phyloP scores from a whole-genome alignment of 2,329 filamentous ascomycete genomes.

The Penicillium oxalicum region DNA sequence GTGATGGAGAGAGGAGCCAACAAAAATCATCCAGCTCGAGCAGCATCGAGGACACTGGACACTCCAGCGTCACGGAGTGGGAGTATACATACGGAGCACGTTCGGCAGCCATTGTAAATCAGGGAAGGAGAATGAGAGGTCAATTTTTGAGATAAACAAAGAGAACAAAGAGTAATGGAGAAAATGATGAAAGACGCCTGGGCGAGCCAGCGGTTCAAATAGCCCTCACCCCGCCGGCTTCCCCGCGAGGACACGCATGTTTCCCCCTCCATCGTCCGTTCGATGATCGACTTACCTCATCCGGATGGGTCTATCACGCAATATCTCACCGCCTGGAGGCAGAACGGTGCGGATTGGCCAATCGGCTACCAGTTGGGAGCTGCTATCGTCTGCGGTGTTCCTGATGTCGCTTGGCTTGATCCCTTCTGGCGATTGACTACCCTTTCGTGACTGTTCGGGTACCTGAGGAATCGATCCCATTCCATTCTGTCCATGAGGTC shows the following conservation, averaged over 20 bases:
- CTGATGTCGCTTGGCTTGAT: not conserved
- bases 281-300: slow-evolving; percentile 15
- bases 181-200: slow-evolving; percentile 4
- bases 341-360: slow-evolving; percentile 27
- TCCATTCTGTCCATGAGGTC: no score
- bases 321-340: slow-evolving; percentile 29
- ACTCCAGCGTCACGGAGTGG: not conserved
- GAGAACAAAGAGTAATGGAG: not conserved
- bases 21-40: no score
- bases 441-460: no score
- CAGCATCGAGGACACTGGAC: no score
- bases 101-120: slow-evolving; percentile 38
- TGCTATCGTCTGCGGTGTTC: slow-evolving; percentile 14
- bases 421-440: no score
- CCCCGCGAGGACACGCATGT: slow-evolving; percentile 2
- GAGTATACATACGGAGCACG: slow-evolving; percentile 38
- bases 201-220: slow-evolving; percentile 11
- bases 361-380: slow-evolving; percentile 17
- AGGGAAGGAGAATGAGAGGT: not conserved
- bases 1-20: no score
- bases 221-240: slow-evolving; percentile 12
- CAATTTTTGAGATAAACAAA: not conserved
- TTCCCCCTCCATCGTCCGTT: not conserved
- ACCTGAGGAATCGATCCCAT: no score
- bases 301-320: slow-evolving; percentile 29